Base-by-base conservation (phyloP, 306 rosid species). In the Gillenia trifoliata region DNA sequence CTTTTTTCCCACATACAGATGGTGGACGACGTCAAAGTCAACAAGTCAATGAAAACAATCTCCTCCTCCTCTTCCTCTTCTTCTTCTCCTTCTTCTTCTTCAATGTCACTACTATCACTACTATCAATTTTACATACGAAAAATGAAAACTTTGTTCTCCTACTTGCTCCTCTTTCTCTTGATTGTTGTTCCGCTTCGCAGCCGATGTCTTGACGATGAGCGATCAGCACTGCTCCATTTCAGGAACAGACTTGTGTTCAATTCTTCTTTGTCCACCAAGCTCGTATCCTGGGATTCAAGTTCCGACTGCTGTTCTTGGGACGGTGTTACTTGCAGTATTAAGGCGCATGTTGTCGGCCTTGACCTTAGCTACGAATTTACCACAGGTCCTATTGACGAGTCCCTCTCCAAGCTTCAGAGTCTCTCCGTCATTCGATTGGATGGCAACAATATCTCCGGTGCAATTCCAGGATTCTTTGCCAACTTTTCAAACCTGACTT, bases 401-500 rank as follows among this genome's bases (percentile, higher is more conserved):
- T 77, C 75, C 10, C 69, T 77, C 15, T 4, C 62, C 3, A 50
- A 61, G 5, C 69, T 75, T 69, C 54, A 2, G 6, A 8, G 15
- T 56, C 30, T 56, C 13, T 9, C 7, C 1, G 30, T 56, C 4
- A 56, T 56, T 56, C 30, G 0, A 55, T 22, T 55, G 29, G 7
- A 16, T 25, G 1, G 2, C 1, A 78, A 45, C 77, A 28, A 8
- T 0, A 28, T 75, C 13, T 56, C 71, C 5, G 11, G 33, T 8
- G 11, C 66, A 3, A 33, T 78, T 56, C 82, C 80, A 3, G 36
- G 26, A 5, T 34, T 57, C 41, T 47, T 74, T 28, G 31, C 64
- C 25, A 64, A 65, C 2, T 78, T 78, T 68, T 0, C 73, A 43
- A 73, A 56, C 33, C 45, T 78, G 82, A 77, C 74, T 49, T 69